Conservation (phyloP, 495 filamentous ascomycete genomes). For the Poronia punctata region DNA sequence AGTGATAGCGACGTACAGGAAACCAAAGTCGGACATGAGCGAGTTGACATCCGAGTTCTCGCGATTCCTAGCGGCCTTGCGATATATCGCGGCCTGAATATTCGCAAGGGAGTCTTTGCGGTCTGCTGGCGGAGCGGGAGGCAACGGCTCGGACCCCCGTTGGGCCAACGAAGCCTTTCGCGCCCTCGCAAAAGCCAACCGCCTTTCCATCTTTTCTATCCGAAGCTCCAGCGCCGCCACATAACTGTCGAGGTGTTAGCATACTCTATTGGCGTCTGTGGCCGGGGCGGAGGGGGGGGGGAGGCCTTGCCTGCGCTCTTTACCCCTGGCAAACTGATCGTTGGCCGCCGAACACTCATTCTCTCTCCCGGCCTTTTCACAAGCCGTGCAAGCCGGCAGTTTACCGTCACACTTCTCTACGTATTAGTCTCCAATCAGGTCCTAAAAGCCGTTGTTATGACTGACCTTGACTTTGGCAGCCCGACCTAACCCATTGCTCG, state of each 20-base stretch:
- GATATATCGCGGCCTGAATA: constrained; percentile 53
- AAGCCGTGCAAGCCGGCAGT: constrained; percentile 85
- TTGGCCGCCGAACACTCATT: constrained; percentile 86
- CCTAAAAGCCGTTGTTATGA: not conserved
- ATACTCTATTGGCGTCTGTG: constrained; percentile 6
- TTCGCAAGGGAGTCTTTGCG: constrained; percentile 53
- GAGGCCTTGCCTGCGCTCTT: constrained; percentile 63
- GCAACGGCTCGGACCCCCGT: constrained; percentile 37
- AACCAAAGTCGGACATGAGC: constrained; percentile 75
- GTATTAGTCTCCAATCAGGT: constrained; percentile 7
- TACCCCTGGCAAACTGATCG: constrained; percentile 88
- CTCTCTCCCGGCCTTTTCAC: constrained; percentile 74
- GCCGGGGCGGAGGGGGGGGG: not conserved
- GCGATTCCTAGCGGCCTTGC: constrained; percentile 48
- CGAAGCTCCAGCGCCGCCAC: constrained; percentile 84
- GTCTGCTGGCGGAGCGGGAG: constrained; percentile 30
- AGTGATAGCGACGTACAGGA: constrained; percentile 47
- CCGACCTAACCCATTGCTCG: constrained; percentile 40
- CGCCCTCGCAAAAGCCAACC: constrained; percentile 53
- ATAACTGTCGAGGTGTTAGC: constrained; percentile 49
- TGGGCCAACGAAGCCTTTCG: constrained; percentile 49
- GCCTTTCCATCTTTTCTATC: constrained; percentile 76
- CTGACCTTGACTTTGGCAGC: constrained; percentile 75
- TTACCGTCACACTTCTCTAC: constrained; percentile 83
- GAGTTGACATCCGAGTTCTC: constrained; percentile 75